A percentile compares a stretch with the other conserved stretches of the same genome.
phyloP scores from a whole-genome alignment of 2,329 filamentous ascomycete species.

The Graphium sp. region DNA sequence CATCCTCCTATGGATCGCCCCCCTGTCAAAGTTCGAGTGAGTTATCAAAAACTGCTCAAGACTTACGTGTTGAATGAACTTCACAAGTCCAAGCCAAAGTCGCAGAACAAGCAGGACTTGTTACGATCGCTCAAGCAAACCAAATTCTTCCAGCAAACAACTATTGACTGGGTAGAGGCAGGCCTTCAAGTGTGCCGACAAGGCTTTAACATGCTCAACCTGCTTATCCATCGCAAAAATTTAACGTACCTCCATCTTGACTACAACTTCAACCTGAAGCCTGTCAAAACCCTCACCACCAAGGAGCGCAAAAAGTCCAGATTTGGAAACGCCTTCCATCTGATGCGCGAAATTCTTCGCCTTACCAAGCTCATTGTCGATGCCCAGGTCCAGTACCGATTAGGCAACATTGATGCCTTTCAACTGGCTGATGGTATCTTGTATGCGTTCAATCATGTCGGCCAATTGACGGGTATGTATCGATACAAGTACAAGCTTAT shows the following conservation, averaged over 20 bases:
- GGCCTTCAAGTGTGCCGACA: constrained; percentile 95
- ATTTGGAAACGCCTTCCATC: constrained; percentile 96
- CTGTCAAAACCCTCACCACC: constrained; percentile 94
- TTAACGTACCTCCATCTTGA: constrained; percentile 95
- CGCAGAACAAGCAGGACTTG: constrained; percentile 85
- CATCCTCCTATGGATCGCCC: constrained; percentile 57
- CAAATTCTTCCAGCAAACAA: constrained; percentile 99
- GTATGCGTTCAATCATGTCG: constrained; percentile 99
- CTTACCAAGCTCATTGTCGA: constrained; percentile 96
- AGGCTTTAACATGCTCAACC: constrained; percentile 97
- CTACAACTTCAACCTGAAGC: constrained; percentile 99
- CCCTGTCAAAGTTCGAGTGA: constrained; percentile 92
- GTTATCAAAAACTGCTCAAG: constrained; percentile 95
- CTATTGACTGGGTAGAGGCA: constrained; percentile 98
- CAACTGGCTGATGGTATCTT: constrained; percentile 95
- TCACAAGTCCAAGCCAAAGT: constrained; percentile 90
- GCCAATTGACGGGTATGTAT: constrained; percentile 97
- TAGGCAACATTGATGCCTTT: constrained; percentile 98
- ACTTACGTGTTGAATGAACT: constrained; percentile 92
- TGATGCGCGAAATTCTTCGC: constrained; percentile 95
- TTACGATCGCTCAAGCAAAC: constrained; percentile 83
- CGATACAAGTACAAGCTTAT: constrained; percentile 99
- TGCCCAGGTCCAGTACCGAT: constrained; percentile 90
- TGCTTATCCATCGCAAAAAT: constrained; percentile 96
- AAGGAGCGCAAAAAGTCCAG: constrained; percentile 99